Evolutionary conservation across 331 rosid genomes (phyloP), one percentile per base, ranked within the genome.

Genomic region (Dryas integrifolia): DNA sequence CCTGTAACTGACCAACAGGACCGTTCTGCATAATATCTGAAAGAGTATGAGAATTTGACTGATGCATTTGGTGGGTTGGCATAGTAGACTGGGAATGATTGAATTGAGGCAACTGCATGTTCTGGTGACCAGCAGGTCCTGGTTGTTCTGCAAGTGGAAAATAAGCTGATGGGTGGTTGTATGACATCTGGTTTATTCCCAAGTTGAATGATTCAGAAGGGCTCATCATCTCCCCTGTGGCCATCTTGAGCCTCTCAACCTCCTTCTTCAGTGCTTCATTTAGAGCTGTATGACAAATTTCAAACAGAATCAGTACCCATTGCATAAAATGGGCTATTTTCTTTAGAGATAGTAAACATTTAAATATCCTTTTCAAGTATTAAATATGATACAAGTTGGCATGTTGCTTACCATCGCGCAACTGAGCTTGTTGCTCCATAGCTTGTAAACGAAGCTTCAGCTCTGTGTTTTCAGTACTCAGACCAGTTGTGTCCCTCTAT

Each of bases 361-460:
- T 30, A 30, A 30, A 45, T 15, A 45, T 16, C 10, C 13, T 16
- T 10, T 21, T 41, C 4, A 21, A 39, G 58, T 2, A 44, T 40
- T 13, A 24, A 46, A 46, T 21, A 58, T 35, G 43, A 45, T n/a
- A 69, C 13, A 59, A 79, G 63, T 48, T 46, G 46, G 75, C 50
- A 63, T 57, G 65, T 26, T 65, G 67, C 66, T 51, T 84, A 95
- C 99, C 97, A 64, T 95, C 97, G 11, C 98, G 96, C 82, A 92
- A 86, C 74, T 92, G 98, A 62, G 98, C 99, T 68, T 95, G 99
- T 83, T 95, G 99, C 74, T 95, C 99, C 99, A 95, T 92, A 77
- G 96, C 89, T 80, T 92, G 98, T 68, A 95, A 78, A 4, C 99
- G 96, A 78, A 86, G 91, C 81, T 92, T 95, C 73, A 95, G 99